These are phyloP conservation scores for Golubevia sp. DNA, from an alignment of 1,284 basidiomycete genomes.

Conservation along the genomic window DNA sequence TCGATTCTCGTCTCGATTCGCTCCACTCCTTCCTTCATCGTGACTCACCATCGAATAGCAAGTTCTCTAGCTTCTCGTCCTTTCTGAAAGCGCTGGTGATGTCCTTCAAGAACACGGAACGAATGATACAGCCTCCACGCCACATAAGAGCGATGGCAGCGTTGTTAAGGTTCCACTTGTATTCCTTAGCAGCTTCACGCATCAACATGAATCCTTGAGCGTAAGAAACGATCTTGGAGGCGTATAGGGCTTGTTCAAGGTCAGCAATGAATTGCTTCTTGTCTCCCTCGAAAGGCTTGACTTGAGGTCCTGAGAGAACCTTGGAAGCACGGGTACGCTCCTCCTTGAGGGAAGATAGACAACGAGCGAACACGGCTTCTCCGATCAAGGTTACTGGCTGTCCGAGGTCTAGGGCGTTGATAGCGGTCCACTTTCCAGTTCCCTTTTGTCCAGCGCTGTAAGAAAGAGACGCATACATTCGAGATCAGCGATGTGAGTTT, in stretches of 20 bases:
- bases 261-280: constrained; percentile 99
- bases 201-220: constrained; percentile 99
- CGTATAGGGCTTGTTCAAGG: constrained; percentile 98
- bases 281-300: constrained; percentile 93
- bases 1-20: too few species aligned
- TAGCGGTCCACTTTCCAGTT: constrained; percentile 99
- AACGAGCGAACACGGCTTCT: constrained; percentile 98
- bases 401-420: constrained; percentile 95
- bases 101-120: constrained; percentile 62
- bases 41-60: constrained; percentile 74
- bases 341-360: constrained; percentile 95
- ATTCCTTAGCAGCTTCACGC: constrained; percentile 96
- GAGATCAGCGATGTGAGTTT: too few species aligned
- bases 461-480: too few species aligned
- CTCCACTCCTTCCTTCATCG: too few species aligned
- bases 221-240: constrained; percentile 85
- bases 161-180: constrained; percentile 72
- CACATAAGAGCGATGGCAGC: constrained; percentile 98
- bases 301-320: constrained; percentile 83
- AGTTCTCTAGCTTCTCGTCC: constrained; percentile 82
- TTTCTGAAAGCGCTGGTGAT: constrained; percentile 84
- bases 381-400: constrained; percentile 91
- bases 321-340: constrained; percentile 94
- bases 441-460: constrained; percentile 90
- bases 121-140: constrained; percentile 99